phyloP scores from a whole-genome alignment of 2,329 filamentous ascomycete species.

The Fusarium coicis region DNA sequence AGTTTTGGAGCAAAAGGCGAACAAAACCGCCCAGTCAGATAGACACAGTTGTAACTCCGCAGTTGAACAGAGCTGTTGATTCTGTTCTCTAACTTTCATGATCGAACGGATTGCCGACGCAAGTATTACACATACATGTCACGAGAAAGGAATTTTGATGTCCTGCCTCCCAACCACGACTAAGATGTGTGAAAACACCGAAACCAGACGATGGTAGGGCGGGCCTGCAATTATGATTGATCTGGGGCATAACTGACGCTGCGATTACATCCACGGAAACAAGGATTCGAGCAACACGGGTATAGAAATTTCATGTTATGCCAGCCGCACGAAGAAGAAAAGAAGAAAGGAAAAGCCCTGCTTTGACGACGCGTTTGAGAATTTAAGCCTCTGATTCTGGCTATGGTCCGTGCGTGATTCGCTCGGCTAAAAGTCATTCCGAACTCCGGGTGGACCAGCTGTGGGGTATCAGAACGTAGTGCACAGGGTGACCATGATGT shows the following conservation, averaged over 20 bases:
- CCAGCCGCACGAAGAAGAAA: slow-evolving; percentile 82
- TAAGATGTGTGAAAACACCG: slow-evolving; percentile 45
- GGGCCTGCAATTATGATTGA: slow-evolving; percentile 79
- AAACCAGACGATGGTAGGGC: slow-evolving; percentile 61
- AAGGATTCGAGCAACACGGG: slow-evolving; percentile 83
- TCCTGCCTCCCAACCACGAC: slow-evolving; percentile 55
- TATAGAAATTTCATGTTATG: slow-evolving; percentile 74
- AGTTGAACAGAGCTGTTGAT: background rate
- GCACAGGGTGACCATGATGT: background rate
- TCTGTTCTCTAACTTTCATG: background rate
- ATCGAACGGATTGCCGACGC: background rate
- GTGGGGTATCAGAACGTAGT: slow-evolving; percentile 10
- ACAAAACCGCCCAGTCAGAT: slow-evolving; percentile 24
- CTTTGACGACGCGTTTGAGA: slow-evolving; percentile 35
- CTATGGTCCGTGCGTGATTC: slow-evolving; percentile 10
- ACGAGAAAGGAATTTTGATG: slow-evolving; percentile 44
- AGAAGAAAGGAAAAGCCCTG: slow-evolving; percentile 57
- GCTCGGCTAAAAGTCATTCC: slow-evolving; percentile 15
- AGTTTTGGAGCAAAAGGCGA: slow-evolving; percentile 34
- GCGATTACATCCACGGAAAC: slow-evolving; percentile 61
- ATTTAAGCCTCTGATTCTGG: slow-evolving; percentile 42
- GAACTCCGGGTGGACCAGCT: background rate
- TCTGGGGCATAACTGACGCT: slow-evolving; percentile 88
- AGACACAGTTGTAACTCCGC: slow-evolving; percentile 17
- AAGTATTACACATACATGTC: background rate